Conservation (phyloP, 805 yeast genomes). For the Yarrowia keelungensis region DNA sequence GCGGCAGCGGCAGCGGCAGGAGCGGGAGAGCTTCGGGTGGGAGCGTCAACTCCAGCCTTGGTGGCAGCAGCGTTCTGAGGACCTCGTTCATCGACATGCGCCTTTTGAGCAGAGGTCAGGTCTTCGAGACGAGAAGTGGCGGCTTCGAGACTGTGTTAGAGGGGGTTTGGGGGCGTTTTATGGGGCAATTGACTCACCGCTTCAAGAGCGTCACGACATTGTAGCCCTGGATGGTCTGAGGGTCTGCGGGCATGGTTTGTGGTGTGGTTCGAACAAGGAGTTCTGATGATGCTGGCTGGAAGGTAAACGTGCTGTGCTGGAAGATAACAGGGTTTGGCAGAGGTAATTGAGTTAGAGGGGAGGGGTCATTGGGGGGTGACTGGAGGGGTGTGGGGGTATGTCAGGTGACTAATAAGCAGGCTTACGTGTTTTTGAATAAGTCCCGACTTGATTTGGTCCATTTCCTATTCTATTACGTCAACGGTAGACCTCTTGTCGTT, state of each 20-base stretch:
- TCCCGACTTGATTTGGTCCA: too few relatives aligned
- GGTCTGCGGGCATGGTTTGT: slow-evolving; percentile 29
- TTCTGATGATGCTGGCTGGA: too few relatives aligned
- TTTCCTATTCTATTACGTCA: too few relatives aligned
- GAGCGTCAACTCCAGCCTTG: slow-evolving; percentile 42
- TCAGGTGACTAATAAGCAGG: too few relatives aligned
- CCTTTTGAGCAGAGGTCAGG: slow-evolving; percentile 78
- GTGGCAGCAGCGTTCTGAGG: slow-evolving; percentile 40
- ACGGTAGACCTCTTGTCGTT: too few relatives aligned
- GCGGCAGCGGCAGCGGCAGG: slow-evolving; percentile 43
- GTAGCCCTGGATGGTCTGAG: slow-evolving; percentile 69
- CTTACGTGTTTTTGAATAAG: too few relatives aligned
- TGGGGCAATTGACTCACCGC: slow-evolving; percentile 53
- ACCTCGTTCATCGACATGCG: slow-evolving; percentile 50
- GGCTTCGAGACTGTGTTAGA: slow-evolving; percentile 71
- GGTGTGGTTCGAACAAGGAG: background rate
- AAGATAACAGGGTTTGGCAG: slow-evolving; percentile 24
- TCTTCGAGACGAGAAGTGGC: slow-evolving; percentile 94
- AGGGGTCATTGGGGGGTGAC: background rate
- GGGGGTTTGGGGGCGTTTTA: background rate
- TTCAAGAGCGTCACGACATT: slow-evolving; percentile 81
- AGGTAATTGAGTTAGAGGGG: background rate
- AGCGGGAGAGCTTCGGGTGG: slow-evolving; percentile 42
- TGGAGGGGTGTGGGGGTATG: background rate
- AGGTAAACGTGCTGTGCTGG: background rate